phyloP scores from a whole-genome alignment of 1,139 yeast genomes.

The Entelexis paramagnoliae region DNA sequence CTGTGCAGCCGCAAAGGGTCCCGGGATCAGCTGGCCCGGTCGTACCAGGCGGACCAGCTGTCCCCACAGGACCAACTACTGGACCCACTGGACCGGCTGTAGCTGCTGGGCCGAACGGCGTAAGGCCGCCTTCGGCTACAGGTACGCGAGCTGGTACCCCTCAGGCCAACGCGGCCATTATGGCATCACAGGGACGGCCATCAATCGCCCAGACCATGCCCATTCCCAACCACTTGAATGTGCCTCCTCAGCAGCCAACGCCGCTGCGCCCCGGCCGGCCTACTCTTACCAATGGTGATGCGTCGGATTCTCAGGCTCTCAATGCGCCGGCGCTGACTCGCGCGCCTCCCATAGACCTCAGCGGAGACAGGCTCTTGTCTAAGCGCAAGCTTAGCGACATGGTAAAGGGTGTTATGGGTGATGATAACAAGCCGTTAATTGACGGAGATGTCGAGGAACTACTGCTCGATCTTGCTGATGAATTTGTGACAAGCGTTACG shows the following conservation, averaged over 20 bases:
- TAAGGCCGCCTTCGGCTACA: neutral
- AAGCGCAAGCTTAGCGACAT: slow-evolving; percentile 81
- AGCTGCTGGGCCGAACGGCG: neutral
- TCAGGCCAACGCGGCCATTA: slow-evolving; percentile 6
- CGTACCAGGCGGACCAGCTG: neutral
- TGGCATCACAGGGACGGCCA: slow-evolving; percentile 5
- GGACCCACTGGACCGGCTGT: neutral
- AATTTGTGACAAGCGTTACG: slow-evolving; percentile 81
- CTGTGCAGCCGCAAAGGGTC: neutral
- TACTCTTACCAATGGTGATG: slow-evolving; percentile 70
- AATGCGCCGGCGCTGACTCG: slow-evolving; percentile 68
- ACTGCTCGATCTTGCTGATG: slow-evolving; percentile 86
- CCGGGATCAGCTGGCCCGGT: slow-evolving; percentile 3
- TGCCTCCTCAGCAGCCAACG: slow-evolving; percentile 54
- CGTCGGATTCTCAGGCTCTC: slow-evolving; percentile 53
- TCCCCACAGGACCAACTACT: neutral
- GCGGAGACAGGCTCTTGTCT: slow-evolving; percentile 68
- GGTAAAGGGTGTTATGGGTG: slow-evolving; percentile 75
- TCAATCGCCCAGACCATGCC: slow-evolving; percentile 38
- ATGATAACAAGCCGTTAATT: slow-evolving; percentile 43
- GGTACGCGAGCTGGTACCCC: slow-evolving; percentile 6
- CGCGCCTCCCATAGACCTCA: slow-evolving; percentile 73
- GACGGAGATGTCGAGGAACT: slow-evolving; percentile 96
- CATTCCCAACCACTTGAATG: slow-evolving; percentile 56
- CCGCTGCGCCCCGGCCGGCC: slow-evolving; percentile 61